Evolutionary conservation across 164 flowering plant genomes (phyloP).

Genomic region (Saururus chinensis): DNA sequence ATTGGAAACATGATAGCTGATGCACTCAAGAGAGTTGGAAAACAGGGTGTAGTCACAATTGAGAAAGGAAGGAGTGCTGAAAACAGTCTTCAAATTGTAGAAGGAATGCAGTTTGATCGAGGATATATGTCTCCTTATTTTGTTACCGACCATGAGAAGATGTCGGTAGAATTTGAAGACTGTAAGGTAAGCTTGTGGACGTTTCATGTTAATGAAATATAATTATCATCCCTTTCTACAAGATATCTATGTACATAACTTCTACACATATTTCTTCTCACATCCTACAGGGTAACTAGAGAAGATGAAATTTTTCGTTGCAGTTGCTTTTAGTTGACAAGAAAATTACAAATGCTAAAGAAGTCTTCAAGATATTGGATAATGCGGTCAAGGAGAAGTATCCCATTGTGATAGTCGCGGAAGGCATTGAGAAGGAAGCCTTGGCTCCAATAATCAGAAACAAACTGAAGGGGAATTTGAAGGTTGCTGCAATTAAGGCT

Average conservation of each 20-base stretch:
- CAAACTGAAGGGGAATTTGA: constrained; percentile 63
- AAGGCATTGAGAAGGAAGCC: constrained; percentile 77
- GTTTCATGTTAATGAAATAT: not conserved
- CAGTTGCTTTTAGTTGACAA: constrained; percentile 93
- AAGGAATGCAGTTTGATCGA: constrained; percentile 92
- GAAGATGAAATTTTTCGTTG: constrained; percentile 21
- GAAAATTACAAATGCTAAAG: constrained; percentile 58
- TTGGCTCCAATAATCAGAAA: constrained; percentile 74
- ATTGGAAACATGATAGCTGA: constrained; percentile 83
- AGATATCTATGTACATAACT: not conserved
- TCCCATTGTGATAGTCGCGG: constrained; percentile 70
- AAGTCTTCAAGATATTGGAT: constrained; percentile 65
- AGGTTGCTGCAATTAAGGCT: constrained; percentile 84
- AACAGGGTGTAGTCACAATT: constrained; percentile 58
- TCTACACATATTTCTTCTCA: not conserved
- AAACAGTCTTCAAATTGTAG: constrained; percentile 51
- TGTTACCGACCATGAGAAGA: constrained; percentile 61
- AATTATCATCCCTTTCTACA: constrained; percentile 1
- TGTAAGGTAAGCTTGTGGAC: constrained; percentile 53
- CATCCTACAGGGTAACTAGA: constrained; percentile 12
- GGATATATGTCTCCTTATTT: constrained; percentile 88
- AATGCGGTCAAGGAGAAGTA: constrained; percentile 63
- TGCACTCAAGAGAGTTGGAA: constrained; percentile 67
- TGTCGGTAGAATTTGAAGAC: constrained; percentile 49
- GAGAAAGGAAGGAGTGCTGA: constrained; percentile 59